These are phyloP conservation scores for Parvularia atlantis DNA, from an alignment of 78 protist genomes.

Conservation along the genomic window DNA sequence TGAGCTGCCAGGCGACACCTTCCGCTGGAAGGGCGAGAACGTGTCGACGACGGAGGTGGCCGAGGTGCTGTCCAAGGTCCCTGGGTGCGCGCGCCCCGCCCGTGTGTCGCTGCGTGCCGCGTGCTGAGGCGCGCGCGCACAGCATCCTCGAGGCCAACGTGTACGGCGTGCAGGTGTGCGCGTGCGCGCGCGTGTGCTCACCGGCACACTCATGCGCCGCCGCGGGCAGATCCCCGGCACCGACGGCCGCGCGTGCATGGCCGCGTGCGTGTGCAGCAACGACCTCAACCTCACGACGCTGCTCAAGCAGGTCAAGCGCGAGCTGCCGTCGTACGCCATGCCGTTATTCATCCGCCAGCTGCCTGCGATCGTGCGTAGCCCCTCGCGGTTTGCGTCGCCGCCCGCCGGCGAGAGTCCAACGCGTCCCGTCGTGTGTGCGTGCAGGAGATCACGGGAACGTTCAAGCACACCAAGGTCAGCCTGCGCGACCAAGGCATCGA, in stretches of 20 bases:
- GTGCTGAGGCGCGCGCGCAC: background rate
- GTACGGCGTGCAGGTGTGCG: background rate
- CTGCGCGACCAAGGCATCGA: slow-evolving; percentile 15
- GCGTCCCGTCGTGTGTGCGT: too few relatives aligned
- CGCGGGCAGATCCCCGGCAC: too few relatives aligned
- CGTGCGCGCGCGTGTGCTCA: background rate
- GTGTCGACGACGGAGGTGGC: slow-evolving; percentile 47
- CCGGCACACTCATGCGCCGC: background rate
- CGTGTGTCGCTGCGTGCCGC: background rate
- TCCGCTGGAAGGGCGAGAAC: slow-evolving; percentile 58
- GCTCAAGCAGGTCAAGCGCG: background rate
- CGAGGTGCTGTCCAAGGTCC: background rate
- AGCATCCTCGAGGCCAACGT: slow-evolving; percentile 1
- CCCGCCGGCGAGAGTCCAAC: too few relatives aligned
- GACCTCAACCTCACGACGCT: background rate
- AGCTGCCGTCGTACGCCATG: background rate
- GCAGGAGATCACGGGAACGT: slow-evolving; percentile 24
- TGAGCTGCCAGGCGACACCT: too few relatives aligned
- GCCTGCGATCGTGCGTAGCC: too few relatives aligned
- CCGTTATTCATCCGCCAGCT: slow-evolving; percentile 8
- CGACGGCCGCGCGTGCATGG: too few relatives aligned
- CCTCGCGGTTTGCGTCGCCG: too few relatives aligned
- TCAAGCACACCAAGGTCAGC: slow-evolving; percentile 31
- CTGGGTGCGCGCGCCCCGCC: background rate
- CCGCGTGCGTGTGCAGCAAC: background rate